These are phyloP conservation scores for Aspergillus fischeri DNA, from an alignment of 2,329 filamentous ascomycete genomes.

Conservation along the genomic window DNA sequence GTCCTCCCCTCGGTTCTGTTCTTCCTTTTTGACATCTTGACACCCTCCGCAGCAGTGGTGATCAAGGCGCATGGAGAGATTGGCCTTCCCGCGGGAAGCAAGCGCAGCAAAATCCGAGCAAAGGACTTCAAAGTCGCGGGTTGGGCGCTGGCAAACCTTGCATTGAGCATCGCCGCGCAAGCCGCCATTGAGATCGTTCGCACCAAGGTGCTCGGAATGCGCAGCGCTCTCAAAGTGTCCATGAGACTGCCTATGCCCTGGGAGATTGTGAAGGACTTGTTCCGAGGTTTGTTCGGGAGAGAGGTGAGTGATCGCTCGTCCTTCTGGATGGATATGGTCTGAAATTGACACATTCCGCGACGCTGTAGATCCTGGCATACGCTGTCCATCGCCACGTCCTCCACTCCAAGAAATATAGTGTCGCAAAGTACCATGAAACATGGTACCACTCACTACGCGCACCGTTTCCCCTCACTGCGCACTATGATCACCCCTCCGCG, in stretches of 20 bases:
- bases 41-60: slow-evolving; percentile 64
- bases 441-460: slow-evolving; percentile 55
- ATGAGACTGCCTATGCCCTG: slow-evolving; percentile 60
- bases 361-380: slow-evolving; percentile 47
- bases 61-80: slow-evolving; percentile 64
- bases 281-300: slow-evolving; percentile 51
- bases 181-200: slow-evolving; percentile 52
- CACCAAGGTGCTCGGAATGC: slow-evolving; percentile 50
- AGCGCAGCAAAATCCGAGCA: slow-evolving; percentile 36
- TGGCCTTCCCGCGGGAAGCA: slow-evolving; percentile 44
- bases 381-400: slow-evolving; percentile 68
- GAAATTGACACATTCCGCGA: neutral
- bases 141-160: slow-evolving; percentile 54
- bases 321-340: neutral
- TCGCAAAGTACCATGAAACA: slow-evolving; percentile 50
- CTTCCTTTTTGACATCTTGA: slow-evolving; percentile 64
- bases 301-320: slow-evolving; percentile 44
- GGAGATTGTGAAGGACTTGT: slow-evolving; percentile 54
- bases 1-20: slow-evolving; percentile 69
- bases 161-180: slow-evolving; percentile 53
- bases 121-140: slow-evolving; percentile 48
- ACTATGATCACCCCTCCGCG: slow-evolving; percentile 57
- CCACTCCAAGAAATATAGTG: slow-evolving; percentile 54
- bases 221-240: slow-evolving; percentile 56
- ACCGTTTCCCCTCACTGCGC: slow-evolving; percentile 55